Conservation (phyloP, 352 stramenopile species). For the Globisporangium spinosum region DNA sequence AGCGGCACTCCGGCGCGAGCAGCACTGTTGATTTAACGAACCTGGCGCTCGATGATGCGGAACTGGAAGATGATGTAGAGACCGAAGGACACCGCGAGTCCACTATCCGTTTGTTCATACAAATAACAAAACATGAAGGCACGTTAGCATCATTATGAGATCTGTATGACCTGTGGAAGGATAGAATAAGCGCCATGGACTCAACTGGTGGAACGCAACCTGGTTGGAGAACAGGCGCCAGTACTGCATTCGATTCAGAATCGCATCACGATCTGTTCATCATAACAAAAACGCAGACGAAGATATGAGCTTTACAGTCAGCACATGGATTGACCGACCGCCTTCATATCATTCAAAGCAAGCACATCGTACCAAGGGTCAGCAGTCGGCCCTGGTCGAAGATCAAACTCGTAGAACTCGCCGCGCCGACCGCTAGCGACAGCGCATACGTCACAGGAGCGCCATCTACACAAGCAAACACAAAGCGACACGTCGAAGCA, state of each 20-base stretch:
- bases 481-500: conserved; percentile 4
- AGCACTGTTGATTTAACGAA: conserved; percentile 13
- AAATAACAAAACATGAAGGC: background rate
- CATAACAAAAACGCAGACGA: background rate
- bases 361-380: conserved; percentile 30
- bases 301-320: no score
- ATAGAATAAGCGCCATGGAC: background rate
- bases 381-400: conserved; percentile 55
- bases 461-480: conserved; percentile 40
- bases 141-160: background rate
- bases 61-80: conserved; percentile 87
- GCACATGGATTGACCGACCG: no score
- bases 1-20: background rate
- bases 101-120: conserved; percentile 28
- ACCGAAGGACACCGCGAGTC: conserved; percentile 69
- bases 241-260: conserved; percentile 55
- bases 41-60: conserved; percentile 71
- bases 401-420: conserved; percentile 62
- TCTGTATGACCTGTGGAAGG: background rate
- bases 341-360: background rate
- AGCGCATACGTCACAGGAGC: conserved; percentile 78
- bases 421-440: conserved; percentile 58
- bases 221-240: conserved; percentile 72
- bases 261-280: conserved; percentile 45
- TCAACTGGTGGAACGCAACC: conserved; percentile 72